A percentile compares a stretch with the other conserved stretches of the same genome.
phyloP scores from a whole-genome alignment of 768 basidiomycete species.

The Lentinula guzmanii region DNA sequence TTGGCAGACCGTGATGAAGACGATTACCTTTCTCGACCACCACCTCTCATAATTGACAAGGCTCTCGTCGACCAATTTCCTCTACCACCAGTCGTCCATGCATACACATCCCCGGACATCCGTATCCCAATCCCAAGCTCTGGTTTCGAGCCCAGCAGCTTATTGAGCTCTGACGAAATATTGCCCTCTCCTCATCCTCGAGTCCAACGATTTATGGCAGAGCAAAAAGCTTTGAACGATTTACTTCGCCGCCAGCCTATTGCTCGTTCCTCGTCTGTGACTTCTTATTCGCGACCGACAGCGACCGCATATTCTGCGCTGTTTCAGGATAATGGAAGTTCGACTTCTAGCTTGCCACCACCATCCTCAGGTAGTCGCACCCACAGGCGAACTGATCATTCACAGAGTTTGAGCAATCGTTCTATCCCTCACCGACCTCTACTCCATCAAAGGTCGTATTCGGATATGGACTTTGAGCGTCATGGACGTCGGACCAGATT shows the following conservation, averaged over 20 bases:
- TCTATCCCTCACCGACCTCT: background rate
- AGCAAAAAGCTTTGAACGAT: background rate
- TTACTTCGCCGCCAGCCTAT: background rate
- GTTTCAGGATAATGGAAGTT: background rate
- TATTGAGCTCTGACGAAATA: background rate
- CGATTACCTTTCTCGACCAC: background rate
- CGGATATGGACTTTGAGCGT: background rate
- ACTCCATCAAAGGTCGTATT: background rate
- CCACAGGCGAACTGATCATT: background rate
- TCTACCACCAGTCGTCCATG: background rate
- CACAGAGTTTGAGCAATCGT: background rate
- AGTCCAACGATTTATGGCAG: background rate
- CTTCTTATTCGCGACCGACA: conserved; percentile 6
- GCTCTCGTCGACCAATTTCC: conserved; percentile 3
- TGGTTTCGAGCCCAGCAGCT: background rate
- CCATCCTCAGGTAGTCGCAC: background rate
- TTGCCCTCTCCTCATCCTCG: conserved; percentile 1
- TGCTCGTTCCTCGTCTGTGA: background rate
- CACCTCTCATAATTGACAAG: conserved; percentile 3
- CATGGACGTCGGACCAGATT: background rate
- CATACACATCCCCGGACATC: background rate
- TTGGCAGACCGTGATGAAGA: background rate
- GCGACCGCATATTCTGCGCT: background rate
- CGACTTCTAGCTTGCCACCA: background rate
- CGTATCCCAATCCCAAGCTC: background rate